Conservation (phyloP, 441 rosid species). For the Gossypium lobatum region DNA sequence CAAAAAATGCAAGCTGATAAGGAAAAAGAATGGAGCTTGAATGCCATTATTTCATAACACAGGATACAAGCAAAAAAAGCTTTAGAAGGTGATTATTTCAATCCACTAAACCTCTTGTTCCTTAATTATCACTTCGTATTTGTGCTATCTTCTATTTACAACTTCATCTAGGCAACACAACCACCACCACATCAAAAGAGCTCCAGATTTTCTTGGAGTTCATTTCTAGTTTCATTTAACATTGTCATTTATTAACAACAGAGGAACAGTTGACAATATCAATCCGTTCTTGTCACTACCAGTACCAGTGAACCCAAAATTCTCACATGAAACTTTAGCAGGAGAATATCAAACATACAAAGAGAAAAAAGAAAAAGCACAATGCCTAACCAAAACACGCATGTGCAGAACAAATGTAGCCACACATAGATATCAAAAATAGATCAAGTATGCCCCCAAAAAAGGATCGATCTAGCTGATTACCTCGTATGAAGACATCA, state of each 20-base stretch:
- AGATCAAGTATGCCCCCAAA: neutral
- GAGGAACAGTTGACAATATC: neutral
- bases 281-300: neutral
- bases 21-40: neutral
- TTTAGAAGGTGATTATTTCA: neutral
- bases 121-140: neutral
- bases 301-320: neutral
- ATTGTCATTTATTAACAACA: neutral
- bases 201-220: neutral
- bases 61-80: neutral
- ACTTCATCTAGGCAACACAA: neutral
- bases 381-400: neutral
- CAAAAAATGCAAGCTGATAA: neutral
- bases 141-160: neutral
- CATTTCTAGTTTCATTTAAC: neutral
- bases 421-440: neutral
- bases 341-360: neutral
- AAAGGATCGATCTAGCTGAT: neutral
- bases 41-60: neutral
- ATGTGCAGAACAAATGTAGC: neutral
- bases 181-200: neutral
- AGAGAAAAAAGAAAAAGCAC: neutral
- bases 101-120: neutral
- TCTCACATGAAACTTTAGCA: neutral
- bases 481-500: conserved; percentile 93